phyloP scores from a whole-genome alignment of 345 rosid genomes.

The Bruguiera gymnorhiza region DNA sequence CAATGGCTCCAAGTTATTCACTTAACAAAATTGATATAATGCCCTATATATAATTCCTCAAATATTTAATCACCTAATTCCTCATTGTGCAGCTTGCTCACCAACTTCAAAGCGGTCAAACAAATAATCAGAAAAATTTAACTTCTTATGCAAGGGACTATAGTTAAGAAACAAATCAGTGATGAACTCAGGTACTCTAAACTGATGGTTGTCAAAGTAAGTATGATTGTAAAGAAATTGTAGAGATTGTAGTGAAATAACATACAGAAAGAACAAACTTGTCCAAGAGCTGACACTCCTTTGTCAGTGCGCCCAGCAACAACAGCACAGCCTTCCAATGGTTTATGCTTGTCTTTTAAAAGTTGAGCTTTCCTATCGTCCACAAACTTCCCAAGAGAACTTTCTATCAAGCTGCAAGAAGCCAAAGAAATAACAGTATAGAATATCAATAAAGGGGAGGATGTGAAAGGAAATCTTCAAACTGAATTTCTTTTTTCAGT shows the following conservation, averaged over 20 bases:
- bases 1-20: constrained; percentile 7
- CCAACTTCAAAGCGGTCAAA: too few relatives aligned
- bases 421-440: background rate
- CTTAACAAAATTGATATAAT: background rate
- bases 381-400: constrained; percentile 74
- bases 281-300: constrained; percentile 90
- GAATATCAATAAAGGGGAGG: background rate
- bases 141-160: too few relatives aligned
- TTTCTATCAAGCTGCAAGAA: constrained; percentile 63
- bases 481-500: background rate
- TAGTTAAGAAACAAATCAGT: too few relatives aligned
- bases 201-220: background rate
- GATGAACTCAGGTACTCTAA: too few relatives aligned
- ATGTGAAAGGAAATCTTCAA: background rate
- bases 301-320: constrained; percentile 98
- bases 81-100: too few relatives aligned
- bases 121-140: too few relatives aligned
- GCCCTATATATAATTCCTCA: background rate
- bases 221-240: background rate
- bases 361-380: constrained; percentile 83
- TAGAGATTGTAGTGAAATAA: constrained; percentile 13
- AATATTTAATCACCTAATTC: too few relatives aligned
- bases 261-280: constrained; percentile 98
- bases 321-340: constrained; percentile 72
- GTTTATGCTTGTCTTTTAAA: constrained; percentile 66